Conservation (phyloP, 805 yeast species). For the Cyberlindnera veronae region DNA sequence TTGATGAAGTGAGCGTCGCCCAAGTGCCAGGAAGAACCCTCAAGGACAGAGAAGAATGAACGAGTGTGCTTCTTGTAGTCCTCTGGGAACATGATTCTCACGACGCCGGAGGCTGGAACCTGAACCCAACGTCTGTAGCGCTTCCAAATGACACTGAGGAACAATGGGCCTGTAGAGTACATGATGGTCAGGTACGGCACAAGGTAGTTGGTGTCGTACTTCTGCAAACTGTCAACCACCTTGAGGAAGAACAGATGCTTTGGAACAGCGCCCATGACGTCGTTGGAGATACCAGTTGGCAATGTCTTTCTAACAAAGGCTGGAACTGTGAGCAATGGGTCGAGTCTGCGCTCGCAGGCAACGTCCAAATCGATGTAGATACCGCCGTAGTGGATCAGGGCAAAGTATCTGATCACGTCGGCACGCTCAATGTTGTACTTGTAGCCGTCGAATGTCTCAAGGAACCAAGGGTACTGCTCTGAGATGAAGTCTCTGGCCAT, state of each 20-base stretch:
- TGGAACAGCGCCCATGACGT: slow-evolving; percentile 88
- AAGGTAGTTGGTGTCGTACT: slow-evolving; percentile 67
- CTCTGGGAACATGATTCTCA: slow-evolving; percentile 66
- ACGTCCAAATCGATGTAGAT: slow-evolving; percentile 88
- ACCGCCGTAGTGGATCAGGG: slow-evolving; percentile 81
- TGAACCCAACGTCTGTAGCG: slow-evolving; percentile 76
- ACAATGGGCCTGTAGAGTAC: slow-evolving; percentile 91
- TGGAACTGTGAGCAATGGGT: slow-evolving; percentile 76
- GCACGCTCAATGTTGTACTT: slow-evolving; percentile 84
- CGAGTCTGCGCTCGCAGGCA: slow-evolving; percentile 76
- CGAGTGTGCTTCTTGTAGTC: slow-evolving; percentile 62
- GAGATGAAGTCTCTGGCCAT: slow-evolving; percentile 75
- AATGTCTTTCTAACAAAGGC: slow-evolving; percentile 84
- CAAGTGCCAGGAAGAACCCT: slow-evolving; percentile 91
- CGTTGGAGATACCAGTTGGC: slow-evolving; percentile 91
- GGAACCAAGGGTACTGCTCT: slow-evolving; percentile 83
- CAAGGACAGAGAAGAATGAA: slow-evolving; percentile 69
- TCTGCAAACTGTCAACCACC: slow-evolving; percentile 59
- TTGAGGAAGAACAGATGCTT: slow-evolving; percentile 80
- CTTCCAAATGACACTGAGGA: slow-evolving; percentile 82
- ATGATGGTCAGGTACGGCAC: slow-evolving; percentile 89
- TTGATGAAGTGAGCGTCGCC: slow-evolving; percentile 82
- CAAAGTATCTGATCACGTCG: slow-evolving; percentile 86
- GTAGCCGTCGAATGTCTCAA: slow-evolving; percentile 72
- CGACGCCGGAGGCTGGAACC: slow-evolving; percentile 59